Evolutionary conservation across 768 basidiomycete genomes (phyloP).

Genomic region (Holtermannia corniformis): DNA sequence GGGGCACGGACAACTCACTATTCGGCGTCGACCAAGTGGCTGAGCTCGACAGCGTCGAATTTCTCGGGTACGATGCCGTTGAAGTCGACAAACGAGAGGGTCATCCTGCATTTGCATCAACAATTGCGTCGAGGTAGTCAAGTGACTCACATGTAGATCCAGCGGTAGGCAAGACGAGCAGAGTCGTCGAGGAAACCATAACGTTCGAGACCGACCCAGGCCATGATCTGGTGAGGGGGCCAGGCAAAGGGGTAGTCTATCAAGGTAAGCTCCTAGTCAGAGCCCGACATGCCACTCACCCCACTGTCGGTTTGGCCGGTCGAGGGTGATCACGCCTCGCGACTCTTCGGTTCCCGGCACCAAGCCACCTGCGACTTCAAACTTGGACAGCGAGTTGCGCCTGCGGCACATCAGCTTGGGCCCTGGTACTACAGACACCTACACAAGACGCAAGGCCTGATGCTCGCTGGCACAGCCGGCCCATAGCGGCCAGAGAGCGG

Average conservation of each 20-base stretch:
- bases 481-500: conserved; percentile 92
- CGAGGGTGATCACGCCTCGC: conserved; percentile 86
- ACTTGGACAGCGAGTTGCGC: conserved; percentile 78
- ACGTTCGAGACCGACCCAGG: conserved; percentile 92
- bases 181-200: conserved; percentile 93
- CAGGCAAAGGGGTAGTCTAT: conserved; percentile 60
- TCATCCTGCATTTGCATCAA: conserved; percentile 32
- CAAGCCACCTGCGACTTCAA: conserved; percentile 88
- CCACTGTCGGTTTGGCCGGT: conserved; percentile 97
- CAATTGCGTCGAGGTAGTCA: background rate
- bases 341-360: conserved; percentile 96
- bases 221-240: conserved; percentile 87
- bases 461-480: conserved; percentile 94
- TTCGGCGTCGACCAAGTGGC: conserved; percentile 93
- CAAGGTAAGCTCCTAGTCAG: background rate
- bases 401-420: conserved; percentile 44
- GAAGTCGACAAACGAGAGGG: conserved; percentile 59
- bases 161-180: conserved; percentile 85
- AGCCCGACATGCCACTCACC: conserved; percentile 44
- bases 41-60: conserved; percentile 94
- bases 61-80: conserved; percentile 98
- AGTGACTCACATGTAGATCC: conserved; percentile 78
- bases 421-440: conserved; percentile 41
- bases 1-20: conserved; percentile 46
- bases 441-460: conserved; percentile 89